Evolutionary conservation across 345 rosid species (phyloP).

Genomic region (Isatis tinctoria): DNA sequence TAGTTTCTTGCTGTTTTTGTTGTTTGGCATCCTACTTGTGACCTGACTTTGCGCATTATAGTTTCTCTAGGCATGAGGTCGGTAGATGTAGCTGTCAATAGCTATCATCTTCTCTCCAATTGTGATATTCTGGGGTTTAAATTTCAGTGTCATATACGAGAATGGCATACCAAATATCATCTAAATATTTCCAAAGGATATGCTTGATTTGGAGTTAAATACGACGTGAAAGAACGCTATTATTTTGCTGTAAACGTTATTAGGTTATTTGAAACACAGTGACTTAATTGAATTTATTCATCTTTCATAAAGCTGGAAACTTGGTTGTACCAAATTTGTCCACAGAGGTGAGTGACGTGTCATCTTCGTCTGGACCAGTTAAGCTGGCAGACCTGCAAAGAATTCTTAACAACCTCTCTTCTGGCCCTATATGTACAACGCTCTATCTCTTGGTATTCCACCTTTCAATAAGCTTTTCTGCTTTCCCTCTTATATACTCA

Average conservation of each 20-base stretch:
- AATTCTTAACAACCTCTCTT: constrained; percentile 68
- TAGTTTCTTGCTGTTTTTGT: neutral
- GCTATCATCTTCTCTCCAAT: neutral
- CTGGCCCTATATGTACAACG: constrained; percentile 54
- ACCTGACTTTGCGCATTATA: neutral
- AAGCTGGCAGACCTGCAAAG: constrained; percentile 86
- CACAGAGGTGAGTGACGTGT: constrained; percentile 67
- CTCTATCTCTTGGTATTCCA: neutral
- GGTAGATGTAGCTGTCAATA: neutral
- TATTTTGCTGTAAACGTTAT: neutral
- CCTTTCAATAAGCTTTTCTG: neutral
- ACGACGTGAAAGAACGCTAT: neutral
- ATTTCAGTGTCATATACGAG: neutral
- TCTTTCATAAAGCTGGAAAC: constrained; percentile 68
- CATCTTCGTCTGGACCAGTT: constrained; percentile 84
- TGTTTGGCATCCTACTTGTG: neutral
- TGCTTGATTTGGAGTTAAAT: neutral
- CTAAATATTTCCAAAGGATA: neutral
- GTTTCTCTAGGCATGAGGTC: constrained; percentile 3
- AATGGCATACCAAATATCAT: neutral
- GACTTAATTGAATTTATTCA: neutral
- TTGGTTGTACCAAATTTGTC: constrained; percentile 55
- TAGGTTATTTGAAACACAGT: neutral
- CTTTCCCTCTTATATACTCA: constrained; percentile 18
- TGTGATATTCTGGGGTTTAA: neutral